A percentile compares a stretch with the other conserved stretches of the same genome.
Conservation (phyloP, 1,284 basidiomycete species). For the Pyrrhoderma noxium region DNA sequence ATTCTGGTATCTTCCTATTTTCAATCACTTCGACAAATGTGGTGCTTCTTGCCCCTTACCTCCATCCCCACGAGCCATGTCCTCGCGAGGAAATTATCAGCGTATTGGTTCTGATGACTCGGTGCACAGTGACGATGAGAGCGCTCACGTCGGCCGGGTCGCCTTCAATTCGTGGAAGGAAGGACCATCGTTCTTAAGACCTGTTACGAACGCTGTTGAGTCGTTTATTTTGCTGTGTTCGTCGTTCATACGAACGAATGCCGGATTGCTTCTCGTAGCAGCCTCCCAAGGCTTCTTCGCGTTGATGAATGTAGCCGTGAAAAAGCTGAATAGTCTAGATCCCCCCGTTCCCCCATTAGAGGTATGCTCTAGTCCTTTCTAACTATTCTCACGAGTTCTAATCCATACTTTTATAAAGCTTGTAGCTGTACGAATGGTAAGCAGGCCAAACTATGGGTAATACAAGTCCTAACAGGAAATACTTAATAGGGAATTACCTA, state of each 20-base stretch:
- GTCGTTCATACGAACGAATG: constrained; percentile 33
- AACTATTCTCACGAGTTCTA: not conserved
- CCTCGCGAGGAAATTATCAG: no score
- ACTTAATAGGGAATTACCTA: constrained; percentile 33
- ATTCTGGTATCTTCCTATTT: no score
- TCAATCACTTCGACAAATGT: no score
- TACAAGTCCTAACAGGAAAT: not conserved
- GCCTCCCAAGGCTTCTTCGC: constrained; percentile 56
- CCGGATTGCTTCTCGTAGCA: constrained; percentile 55
- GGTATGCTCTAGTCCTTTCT: constrained; percentile 30
- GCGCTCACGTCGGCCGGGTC: no score
- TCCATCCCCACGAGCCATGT: no score
- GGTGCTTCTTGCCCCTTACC: no score
- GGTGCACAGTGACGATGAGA: no score
- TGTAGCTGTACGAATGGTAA: constrained; percentile 43
- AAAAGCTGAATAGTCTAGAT: constrained; percentile 51
- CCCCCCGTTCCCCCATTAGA: constrained; percentile 51
- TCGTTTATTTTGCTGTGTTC: no score
- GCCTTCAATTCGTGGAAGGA: no score
- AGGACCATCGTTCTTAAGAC: no score
- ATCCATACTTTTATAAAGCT: constrained; percentile 27
- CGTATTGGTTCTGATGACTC: no score
- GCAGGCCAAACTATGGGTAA: not conserved
- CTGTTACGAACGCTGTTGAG: no score
- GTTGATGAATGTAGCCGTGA: constrained; percentile 54